Base-by-base conservation (phyloP, 2,329 filamentous ascomycete species). In the Chrysoporthe deuterocubensis region DNA sequence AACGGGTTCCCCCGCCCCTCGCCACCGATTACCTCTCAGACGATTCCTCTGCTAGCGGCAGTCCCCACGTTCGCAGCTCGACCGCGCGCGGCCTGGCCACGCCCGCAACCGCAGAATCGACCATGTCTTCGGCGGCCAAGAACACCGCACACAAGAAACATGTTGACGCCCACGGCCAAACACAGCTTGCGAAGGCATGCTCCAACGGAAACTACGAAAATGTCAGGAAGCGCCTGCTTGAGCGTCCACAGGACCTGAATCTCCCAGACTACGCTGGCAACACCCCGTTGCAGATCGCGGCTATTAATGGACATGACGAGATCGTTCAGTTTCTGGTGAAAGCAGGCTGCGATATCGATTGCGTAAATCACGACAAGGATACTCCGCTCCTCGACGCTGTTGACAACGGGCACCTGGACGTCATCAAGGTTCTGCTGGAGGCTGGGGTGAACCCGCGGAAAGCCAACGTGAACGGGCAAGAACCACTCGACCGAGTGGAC, bases 341-440 rank as follows among this genome's bases (percentile, higher is more conserved):
- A 9, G 90, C 93, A 70, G 92, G 93, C 44, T 97, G 94, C 79
- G 91, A 92, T 66, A 85, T 96, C 58, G 92, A 97, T 74, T 95
- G 87, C 74, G 82, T 90, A 67, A 90, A 91, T 74, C 90, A 93
- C 74, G 91, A 94, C 73, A 93, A 93, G 74, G 96, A 99, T 74
- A 98, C 96, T 0, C 96, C 96, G 40, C 85, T 99, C 46, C 90
- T 99, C 65, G 96, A 99, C 81, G 96, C 96, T 5, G 94, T 98
- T 40, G 96, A 98, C 73, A 99, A 99, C 74, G 93, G 93, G 0
- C 94, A 99, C 76, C 78, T 97, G 8, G 92, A 92, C 21, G 95
- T 98, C 4, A 92, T 99, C 54, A 92, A 89, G 74, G 83, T 97
- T 11, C 82, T 99, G 44, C 83, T 99, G 2, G 88, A 91, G 66